Base-by-base conservation (phyloP, 305 asterid species). In the Plantago coronopus region DNA sequence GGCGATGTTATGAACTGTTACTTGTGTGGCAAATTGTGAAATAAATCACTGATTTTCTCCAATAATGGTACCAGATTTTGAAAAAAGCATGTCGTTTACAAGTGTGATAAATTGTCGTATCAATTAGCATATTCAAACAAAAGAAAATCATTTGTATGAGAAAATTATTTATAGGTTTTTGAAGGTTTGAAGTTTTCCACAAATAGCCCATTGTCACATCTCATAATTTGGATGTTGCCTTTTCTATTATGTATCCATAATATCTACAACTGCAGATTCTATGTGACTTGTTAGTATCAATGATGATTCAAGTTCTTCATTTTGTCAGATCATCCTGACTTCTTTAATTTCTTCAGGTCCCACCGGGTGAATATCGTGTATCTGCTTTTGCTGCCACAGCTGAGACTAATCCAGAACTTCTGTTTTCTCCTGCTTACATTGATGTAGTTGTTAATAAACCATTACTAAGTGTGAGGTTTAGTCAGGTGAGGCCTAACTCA, bases 291-390 rank as follows among this genome's bases (percentile, higher is more conserved):
- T 29, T 29, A 17, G 14, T 25, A 31, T 55, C 25, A 31, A 29
- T 48, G 7, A 23, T 9, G 11, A n/a, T 55, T 55, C 22, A 55
- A 23, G 31, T 64, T 54, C 25, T 31, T 29, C 17, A 40, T 57
- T 38, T 51, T 42, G 65, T 59, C 53, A 45, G 65, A 66, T 66
- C 60, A 57, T 65, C 9, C 67, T 73, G 55, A 70, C 47, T 8
- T 57, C 31, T 63, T 62, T 59, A 72, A 65, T 80, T 53, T 63
- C 75, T 71, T 68, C 85, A 91, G 98, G 98, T 91, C 67, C 84
- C 88, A 70, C 82, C 83, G 23, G 98, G 96, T 67, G 97, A 85
- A 70, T 91, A 91, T 74, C 96, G 98, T 61, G 60, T 93, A 72
- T 87, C 96, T 75, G 91, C 98, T 71, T 73, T 88, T 61, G 86